Conservation (phyloP, 2,329 filamentous ascomycete genomes). For the Fusarium sp. region DNA sequence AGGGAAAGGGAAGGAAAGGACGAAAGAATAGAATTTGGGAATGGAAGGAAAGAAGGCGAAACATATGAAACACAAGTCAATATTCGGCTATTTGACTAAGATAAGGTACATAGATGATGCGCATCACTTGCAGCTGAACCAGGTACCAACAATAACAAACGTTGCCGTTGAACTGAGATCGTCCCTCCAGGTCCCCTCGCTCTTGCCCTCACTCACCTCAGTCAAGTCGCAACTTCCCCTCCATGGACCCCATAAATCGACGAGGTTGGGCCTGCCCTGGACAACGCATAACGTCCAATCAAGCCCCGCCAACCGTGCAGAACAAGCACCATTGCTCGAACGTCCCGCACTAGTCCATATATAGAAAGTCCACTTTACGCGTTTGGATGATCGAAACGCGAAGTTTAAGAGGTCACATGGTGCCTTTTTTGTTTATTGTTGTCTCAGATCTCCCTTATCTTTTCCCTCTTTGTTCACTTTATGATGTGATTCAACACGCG, state of each 20-base stretch:
- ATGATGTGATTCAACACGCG: constrained; percentile 15
- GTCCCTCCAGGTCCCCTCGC: not conserved
- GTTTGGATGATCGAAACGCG: constrained; percentile 39
- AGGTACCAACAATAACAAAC: constrained; percentile 2
- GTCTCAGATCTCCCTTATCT: constrained; percentile 4
- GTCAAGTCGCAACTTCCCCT: constrained; percentile 9
- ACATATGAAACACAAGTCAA: constrained; percentile 37
- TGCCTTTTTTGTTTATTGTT: constrained; percentile 33
- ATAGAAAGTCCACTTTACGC: constrained; percentile 41
- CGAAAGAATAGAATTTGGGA: constrained; percentile 8
- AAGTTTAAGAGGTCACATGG: constrained; percentile 40
- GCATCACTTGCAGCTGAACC: constrained; percentile 6
- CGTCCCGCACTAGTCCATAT: constrained; percentile 36
- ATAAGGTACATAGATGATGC: constrained; percentile 18
- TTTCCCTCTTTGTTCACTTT: not conserved
- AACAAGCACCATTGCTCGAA: constrained; percentile 38
- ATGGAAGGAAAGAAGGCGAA: constrained; percentile 17
- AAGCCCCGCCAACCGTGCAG: constrained; percentile 35
- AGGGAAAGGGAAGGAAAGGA: constrained; percentile 7
- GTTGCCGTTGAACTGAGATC: not conserved
- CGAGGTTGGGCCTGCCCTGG: constrained; percentile 40
- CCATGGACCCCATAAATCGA: constrained; percentile 36
- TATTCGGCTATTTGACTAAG: constrained; percentile 22
- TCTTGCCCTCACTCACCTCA: constrained; percentile 7
- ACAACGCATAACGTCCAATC: constrained; percentile 43